These are phyloP conservation scores for Pleurozium schreberi DNA, from an alignment of 225 moss, liverwort and hornwort genomes.

Conservation along the genomic window DNA sequence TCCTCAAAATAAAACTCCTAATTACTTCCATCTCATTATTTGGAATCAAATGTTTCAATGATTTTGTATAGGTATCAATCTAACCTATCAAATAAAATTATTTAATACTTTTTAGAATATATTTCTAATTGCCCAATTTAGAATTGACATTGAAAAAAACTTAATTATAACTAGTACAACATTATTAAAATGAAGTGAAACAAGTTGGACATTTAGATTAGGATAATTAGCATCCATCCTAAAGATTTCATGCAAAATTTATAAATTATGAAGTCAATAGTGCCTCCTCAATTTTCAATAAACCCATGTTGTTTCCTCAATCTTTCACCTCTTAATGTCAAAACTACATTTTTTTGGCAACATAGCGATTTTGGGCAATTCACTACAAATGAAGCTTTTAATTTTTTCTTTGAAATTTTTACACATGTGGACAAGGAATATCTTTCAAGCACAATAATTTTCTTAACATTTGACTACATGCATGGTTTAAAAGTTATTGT, in stretches of 20 bases:
- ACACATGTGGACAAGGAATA: too few species aligned
- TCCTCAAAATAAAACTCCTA: neutral
- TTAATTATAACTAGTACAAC: too few species aligned
- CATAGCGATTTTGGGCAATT: too few species aligned
- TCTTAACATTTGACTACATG: too few species aligned
- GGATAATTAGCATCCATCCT: neutral
- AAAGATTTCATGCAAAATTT: neutral
- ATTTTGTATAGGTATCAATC: neutral
- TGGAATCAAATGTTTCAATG: neutral
- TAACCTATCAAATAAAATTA: neutral
- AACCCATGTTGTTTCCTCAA: neutral
- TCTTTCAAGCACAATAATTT: too few species aligned
- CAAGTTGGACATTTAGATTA: neutral
- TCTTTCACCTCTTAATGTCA: too few species aligned
- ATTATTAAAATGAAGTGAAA: rapidly evolving
- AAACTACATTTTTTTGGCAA: too few species aligned
- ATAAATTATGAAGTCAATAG: neutral
- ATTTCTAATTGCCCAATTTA: too few species aligned
- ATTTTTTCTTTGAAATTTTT: too few species aligned
- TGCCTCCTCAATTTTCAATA: rapidly evolving
- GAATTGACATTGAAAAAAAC: neutral
- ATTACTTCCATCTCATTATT: neutral
- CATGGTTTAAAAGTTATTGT: too few species aligned
- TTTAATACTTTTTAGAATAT: neutral
- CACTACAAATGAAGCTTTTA: too few species aligned